Conservation (phyloP, 768 basidiomycete genomes). For the Rhizopogon salebrosus region DNA sequence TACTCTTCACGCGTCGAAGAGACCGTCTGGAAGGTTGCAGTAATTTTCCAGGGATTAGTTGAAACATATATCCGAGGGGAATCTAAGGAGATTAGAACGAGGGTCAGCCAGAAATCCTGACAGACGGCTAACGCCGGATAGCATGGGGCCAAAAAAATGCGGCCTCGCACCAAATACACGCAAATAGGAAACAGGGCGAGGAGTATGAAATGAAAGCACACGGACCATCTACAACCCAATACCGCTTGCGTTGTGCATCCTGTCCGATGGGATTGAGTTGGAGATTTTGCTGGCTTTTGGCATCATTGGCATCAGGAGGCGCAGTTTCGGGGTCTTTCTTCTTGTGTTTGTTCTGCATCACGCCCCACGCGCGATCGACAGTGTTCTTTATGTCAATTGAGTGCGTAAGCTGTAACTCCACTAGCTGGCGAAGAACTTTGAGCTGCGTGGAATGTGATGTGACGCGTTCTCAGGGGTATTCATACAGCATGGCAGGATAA, state of each 20-base stretch:
- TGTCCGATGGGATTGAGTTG: slow-evolving; percentile 72
- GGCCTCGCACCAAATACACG: slow-evolving; percentile 59
- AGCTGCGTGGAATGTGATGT: slow-evolving; percentile 43
- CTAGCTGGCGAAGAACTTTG: slow-evolving; percentile 76
- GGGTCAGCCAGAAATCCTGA: slow-evolving; percentile 28
- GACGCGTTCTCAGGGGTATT: slow-evolving; percentile 26
- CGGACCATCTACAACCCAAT: slow-evolving; percentile 88
- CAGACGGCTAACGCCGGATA: slow-evolving; percentile 33
- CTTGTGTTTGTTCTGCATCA: slow-evolving; percentile 80
- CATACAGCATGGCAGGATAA: slow-evolving; percentile 17
- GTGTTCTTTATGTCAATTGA: slow-evolving; percentile 59
- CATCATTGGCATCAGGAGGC: slow-evolving; percentile 54
- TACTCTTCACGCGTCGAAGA: slow-evolving; percentile 76
- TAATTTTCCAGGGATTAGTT: slow-evolving; percentile 88
- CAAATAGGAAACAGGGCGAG: slow-evolving; percentile 50
- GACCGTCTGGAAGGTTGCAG: slow-evolving; percentile 67
- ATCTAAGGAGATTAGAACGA: slow-evolving; percentile 45
- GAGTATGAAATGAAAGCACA: slow-evolving; percentile 37
- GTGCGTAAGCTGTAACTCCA: slow-evolving; percentile 77
- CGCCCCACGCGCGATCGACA: slow-evolving; percentile 86
- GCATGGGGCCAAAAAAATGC: slow-evolving; percentile 38
- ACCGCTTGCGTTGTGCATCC: slow-evolving; percentile 70
- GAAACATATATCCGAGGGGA: slow-evolving; percentile 81
- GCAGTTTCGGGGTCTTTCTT: slow-evolving; percentile 59
- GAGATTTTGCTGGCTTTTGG: slow-evolving; percentile 61